Conservation (phyloP, 208 protist species). For the Acanthamoeba pearcei region DNA sequence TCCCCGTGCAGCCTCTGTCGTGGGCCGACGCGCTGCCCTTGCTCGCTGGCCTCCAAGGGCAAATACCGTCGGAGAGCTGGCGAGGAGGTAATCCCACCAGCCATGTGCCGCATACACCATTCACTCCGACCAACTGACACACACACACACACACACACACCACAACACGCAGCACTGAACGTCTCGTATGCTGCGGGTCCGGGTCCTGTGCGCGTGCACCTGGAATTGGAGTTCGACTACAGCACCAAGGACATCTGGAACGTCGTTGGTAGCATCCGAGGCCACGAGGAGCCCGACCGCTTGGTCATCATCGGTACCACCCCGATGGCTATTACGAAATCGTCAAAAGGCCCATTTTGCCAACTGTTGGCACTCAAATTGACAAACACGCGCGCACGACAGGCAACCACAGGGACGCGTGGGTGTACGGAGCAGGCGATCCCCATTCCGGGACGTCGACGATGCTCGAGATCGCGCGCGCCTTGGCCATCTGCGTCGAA, state of each 20-base stretch:
- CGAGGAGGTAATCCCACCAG: not conserved
- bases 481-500: not conserved
- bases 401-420: constrained; percentile 75
- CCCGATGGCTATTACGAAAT: not conserved
- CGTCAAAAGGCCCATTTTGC: not conserved
- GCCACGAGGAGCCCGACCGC: constrained; percentile 43
- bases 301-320: constrained; percentile 39
- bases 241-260: constrained; percentile 68
- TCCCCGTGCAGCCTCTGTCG: constrained; percentile 66
- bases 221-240: constrained; percentile 47
- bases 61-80: not conserved
- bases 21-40: constrained; percentile 59
- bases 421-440: constrained; percentile 75
- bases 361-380: not conserved
- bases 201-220: constrained; percentile 19
- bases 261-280: constrained; percentile 24
- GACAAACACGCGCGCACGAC: not conserved
- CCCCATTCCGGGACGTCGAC: constrained; percentile 64
- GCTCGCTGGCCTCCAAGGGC: constrained; percentile 7
- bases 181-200: constrained; percentile 17
- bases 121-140: not conserved
- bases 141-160: not conserved
- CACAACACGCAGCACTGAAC: not conserved
- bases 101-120: not conserved
- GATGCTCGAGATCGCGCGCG: constrained; percentile 67